Base-by-base conservation (phyloP, 345 rosid genomes). In the Salix exigua region DNA sequence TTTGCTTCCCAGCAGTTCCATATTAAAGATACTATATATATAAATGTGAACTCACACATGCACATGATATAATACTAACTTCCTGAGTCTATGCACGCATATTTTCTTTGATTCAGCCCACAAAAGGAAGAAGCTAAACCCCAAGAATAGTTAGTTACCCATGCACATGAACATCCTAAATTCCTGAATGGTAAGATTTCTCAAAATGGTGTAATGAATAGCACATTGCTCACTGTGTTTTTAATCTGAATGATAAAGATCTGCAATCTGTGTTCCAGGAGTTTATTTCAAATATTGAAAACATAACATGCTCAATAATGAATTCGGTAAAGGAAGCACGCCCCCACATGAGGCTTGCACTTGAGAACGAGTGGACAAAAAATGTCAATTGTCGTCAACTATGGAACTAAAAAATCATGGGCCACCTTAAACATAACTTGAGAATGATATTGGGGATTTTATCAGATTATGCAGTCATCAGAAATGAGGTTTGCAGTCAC, bases 401-500 rank as follows among this genome's bases (percentile, higher is more conserved):
- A 68, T 31, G 7, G 3, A 48, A 74, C 63, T 18, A 26, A 25
- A 62, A 40, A 65, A 51, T 21, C n/a, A n/a, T 33, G 12, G 44
- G 18, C 60, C 28, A 75, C 46, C 25, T 68, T 40, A 66, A 46
- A 74, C 44, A n/a, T n/a, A n/a, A n/a, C n/a, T n/a, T n/a, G n/a
- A n/a, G n/a, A n/a, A n/a, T n/a, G 10, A 23, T 21, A 35, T 33
- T n/a, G 71, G 71, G 4, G 17, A 38, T 67, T 67, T 38, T 38
- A 67, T 67, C 71, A 21, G 48, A 38, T 38, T 23, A 31, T 5
- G 1, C 13, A 42, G 58, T 11, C 30, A 44, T 46, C 2, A 10
- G 72, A 35, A 69, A 18, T 7, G n/a, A 46, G 12, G 48, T 38
- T 67, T 67, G 48, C 48, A 19, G 48, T 21, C 71, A 67, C 51